These are phyloP conservation scores for Trichoderma aggressivum DNA, from an alignment of 2,329 filamentous ascomycete genomes.

Conservation along the genomic window DNA sequence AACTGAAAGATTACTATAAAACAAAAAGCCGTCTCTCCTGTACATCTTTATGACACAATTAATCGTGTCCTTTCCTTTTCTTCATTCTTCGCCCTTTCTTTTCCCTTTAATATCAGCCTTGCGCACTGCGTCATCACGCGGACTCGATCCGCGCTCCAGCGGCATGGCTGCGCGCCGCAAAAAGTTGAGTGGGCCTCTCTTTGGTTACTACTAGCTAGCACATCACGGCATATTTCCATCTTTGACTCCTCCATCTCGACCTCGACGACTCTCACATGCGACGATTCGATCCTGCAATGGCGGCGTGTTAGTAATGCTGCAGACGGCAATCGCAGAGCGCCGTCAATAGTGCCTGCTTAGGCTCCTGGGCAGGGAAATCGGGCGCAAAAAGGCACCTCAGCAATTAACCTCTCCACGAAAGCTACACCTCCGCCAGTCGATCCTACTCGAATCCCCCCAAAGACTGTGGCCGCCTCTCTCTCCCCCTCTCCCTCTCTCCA, in stretches of 20 bases:
- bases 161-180: conserved; percentile 17
- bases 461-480: not conserved
- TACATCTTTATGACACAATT: not conserved
- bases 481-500: not conserved
- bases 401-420: not conserved
- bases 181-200: conserved; percentile 18
- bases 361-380: not conserved
- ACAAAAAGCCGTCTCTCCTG: not conserved
- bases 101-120: not conserved
- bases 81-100: no score
- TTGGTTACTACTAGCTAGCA: not conserved
- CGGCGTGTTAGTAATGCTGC: not conserved
- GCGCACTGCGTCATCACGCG: conserved; percentile 1
- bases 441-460: not conserved
- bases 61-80: not conserved
- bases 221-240: not conserved
- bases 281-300: not conserved
- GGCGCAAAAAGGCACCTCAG: not conserved
- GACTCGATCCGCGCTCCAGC: not conserved
- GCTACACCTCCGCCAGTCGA: not conserved
- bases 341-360: not conserved
- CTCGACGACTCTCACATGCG: not conserved
- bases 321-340: not conserved
- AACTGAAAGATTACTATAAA: not conserved
- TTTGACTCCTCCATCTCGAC: not conserved